These are phyloP conservation scores for Geosmithia flava DNA, from an alignment of 2,329 filamentous ascomycete genomes.

Conservation along the genomic window DNA sequence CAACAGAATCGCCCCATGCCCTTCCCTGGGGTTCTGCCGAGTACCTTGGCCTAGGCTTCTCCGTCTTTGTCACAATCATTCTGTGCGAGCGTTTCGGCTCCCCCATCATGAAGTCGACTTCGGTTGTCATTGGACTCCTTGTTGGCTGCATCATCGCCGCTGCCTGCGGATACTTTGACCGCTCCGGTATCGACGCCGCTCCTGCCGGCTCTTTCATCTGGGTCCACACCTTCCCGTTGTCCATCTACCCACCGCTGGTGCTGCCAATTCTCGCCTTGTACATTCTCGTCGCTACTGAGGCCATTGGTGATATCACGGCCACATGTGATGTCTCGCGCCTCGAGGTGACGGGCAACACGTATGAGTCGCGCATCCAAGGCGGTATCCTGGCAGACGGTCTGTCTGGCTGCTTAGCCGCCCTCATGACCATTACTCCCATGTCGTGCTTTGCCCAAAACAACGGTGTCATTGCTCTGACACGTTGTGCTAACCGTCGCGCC, in stretches of 20 bases:
- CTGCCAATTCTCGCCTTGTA: slow-evolving; percentile 58
- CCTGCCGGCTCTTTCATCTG: slow-evolving; percentile 66
- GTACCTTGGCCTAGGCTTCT: slow-evolving; percentile 68
- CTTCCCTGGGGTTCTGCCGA: slow-evolving; percentile 70
- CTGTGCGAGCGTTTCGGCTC: slow-evolving; percentile 70
- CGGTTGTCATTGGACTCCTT: slow-evolving; percentile 62
- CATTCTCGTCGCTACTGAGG: slow-evolving; percentile 65
- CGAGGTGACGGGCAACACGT: slow-evolving; percentile 58
- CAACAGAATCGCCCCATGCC: slow-evolving; percentile 54
- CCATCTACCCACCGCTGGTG: slow-evolving; percentile 61
- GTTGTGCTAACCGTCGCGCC: slow-evolving; percentile 69
- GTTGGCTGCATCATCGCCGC: slow-evolving; percentile 68
- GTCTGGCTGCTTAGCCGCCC: slow-evolving; percentile 61
- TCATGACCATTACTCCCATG: slow-evolving; percentile 73
- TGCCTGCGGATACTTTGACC: slow-evolving; percentile 67
- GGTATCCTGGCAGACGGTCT: slow-evolving; percentile 68
- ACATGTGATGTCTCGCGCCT: slow-evolving; percentile 71
- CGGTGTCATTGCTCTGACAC: slow-evolving; percentile 69
- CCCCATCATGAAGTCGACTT: slow-evolving; percentile 73
- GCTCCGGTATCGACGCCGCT: slow-evolving; percentile 56
- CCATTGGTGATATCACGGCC: slow-evolving; percentile 70
- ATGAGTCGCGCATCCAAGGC: slow-evolving; percentile 68
- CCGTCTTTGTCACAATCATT: slow-evolving; percentile 69
- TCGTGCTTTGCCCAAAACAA: slow-evolving; percentile 77
- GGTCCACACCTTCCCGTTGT: slow-evolving; percentile 65